phyloP scores from a whole-genome alignment of 2,329 filamentous ascomycete genomes.

The Calonectria hawksworthii region DNA sequence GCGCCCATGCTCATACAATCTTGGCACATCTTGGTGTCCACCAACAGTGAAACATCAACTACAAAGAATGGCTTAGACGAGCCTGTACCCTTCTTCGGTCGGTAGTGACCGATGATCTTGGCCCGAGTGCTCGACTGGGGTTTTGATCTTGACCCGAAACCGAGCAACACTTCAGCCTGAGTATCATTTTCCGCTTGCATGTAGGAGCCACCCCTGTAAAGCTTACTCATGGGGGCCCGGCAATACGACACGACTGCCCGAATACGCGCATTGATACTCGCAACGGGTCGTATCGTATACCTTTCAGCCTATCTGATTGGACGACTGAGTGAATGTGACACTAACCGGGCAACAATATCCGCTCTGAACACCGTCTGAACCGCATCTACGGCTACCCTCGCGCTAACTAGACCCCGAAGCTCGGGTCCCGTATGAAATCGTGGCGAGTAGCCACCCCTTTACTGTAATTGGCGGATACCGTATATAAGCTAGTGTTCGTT shows the following conservation, averaged over 20 bases:
- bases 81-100: neutral
- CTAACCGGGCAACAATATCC: neutral
- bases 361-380: neutral
- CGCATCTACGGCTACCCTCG: neutral
- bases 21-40: no score
- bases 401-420: neutral
- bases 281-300: no score
- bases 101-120: neutral
- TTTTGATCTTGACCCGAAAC: neutral
- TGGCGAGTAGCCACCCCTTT: neutral
- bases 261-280: neutral
- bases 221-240: no score
- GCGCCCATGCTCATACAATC: no score
- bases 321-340: neutral
- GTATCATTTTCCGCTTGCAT: neutral
- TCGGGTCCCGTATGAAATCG: neutral
- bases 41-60: no score
- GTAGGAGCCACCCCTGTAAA: neutral
- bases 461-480: neutral
- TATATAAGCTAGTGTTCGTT: neutral
- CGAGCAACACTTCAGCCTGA: neutral
- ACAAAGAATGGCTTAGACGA: no score
- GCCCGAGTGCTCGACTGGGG: neutral
- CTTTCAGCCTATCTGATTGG: neutral
- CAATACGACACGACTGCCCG: neutral